These are phyloP conservation scores for Backusella psychrophila DNA, from an alignment of 192 early-diverging fungal species.

Conservation along the genomic window DNA sequence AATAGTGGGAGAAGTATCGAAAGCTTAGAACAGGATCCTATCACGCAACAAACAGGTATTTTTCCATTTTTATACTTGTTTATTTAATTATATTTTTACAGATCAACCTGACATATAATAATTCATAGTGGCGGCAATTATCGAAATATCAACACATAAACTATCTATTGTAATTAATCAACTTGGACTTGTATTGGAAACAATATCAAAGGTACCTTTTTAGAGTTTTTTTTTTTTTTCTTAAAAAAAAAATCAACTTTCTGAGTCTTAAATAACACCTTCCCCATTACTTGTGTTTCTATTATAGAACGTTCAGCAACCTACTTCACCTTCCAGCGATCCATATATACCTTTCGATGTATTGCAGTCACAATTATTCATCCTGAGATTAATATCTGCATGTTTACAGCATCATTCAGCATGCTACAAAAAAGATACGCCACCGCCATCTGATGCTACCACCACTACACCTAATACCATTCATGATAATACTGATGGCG, in stretches of 20 bases:
- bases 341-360: conserved; percentile 16
- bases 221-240: neutral
- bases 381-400: conserved; percentile 74
- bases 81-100: neutral
- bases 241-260: neutral
- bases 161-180: conserved; percentile 21
- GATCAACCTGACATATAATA: neutral
- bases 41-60: conserved; percentile 27
- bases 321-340: neutral
- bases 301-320: conserved; percentile 1
- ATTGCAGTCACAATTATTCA: conserved; percentile 83
- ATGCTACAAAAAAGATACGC: conserved; percentile 4
- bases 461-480: too few species aligned
- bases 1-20: conserved; percentile 24
- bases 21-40: conserved; percentile 25
- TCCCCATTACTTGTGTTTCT: neutral
- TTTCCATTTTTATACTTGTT: neutral
- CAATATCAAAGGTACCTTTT: conserved; percentile 20
- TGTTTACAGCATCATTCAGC: conserved; percentile 70
- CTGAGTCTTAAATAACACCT: neutral
- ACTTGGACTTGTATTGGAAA: conserved; percentile 16
- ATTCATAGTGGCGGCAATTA: conserved; percentile 29
- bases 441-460: neutral
- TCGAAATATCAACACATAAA: conserved; percentile 29
- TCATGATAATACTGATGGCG: neutral